Percentiles rank a stretch among this genome's conserved stretches.
phyloP scores from a whole-genome alignment of 2,329 filamentous ascomycete genomes.

The Penicillium paneum region DNA sequence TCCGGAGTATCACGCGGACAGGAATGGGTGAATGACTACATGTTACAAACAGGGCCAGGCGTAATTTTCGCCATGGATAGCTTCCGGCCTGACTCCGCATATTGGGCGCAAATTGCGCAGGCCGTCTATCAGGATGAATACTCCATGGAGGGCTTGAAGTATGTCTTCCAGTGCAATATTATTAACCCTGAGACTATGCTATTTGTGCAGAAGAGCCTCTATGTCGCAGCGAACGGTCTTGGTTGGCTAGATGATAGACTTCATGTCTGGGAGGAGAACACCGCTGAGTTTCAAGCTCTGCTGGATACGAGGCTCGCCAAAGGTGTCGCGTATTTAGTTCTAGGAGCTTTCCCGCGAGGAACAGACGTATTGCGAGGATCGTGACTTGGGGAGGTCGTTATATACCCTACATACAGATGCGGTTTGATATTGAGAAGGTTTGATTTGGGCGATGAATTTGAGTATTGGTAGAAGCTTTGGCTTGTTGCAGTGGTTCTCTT shows the following conservation, averaged over 20 bases:
- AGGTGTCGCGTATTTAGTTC: background rate
- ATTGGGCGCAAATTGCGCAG: slow-evolving; percentile 6
- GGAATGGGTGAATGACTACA: background rate
- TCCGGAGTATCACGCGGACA: background rate
- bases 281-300: background rate
- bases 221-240: background rate
- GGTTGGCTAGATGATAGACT: background rate
- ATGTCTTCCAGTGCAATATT: background rate
- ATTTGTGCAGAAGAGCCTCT: background rate
- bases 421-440: background rate
- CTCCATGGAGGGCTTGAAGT: background rate
- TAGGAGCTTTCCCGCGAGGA: background rate
- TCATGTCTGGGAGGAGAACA: background rate
- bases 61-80: background rate
- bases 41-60: background rate
- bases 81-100: slow-evolving; percentile 3
- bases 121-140: background rate
- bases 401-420: background rate
- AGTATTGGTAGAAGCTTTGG: background rate
- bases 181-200: background rate
- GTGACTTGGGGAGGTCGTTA: background rate
- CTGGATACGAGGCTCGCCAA: background rate
- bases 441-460: background rate
- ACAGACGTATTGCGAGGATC: background rate
- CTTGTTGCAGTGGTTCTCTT: background rate